phyloP scores from a whole-genome alignment of 805 yeast genomes.

The Candida suzukii region DNA sequence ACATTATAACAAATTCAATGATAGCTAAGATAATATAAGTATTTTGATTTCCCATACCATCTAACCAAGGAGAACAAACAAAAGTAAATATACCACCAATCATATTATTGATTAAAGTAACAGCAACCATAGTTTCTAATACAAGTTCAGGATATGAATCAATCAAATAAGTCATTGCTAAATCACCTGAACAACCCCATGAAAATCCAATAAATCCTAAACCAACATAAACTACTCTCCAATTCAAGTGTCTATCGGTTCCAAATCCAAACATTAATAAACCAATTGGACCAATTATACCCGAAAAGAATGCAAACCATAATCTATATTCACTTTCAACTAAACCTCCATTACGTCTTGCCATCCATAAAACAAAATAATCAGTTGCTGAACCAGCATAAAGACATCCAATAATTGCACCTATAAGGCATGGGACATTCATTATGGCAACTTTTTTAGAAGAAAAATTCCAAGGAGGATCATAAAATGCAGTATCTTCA shows the following conservation, averaged over 20 bases:
- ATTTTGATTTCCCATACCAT: constrained; percentile 45
- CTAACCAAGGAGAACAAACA: constrained; percentile 59
- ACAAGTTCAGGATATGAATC: constrained; percentile 62
- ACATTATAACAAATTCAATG: constrained; percentile 47
- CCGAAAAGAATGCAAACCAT: constrained; percentile 50
- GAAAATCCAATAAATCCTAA: constrained; percentile 60
- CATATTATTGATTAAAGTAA: constrained; percentile 53
- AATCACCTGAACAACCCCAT: constrained; percentile 63
- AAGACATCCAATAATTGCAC: constrained; percentile 58
- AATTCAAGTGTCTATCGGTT: constrained; percentile 40
- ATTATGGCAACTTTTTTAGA: constrained; percentile 62
- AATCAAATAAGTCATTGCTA: constrained; percentile 59
- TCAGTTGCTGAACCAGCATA: constrained; percentile 62
- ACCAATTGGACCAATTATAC: constrained; percentile 53
- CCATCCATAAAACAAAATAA: constrained; percentile 57
- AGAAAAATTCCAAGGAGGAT: constrained; percentile 58
- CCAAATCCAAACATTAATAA: constrained; percentile 62
- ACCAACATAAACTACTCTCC: constrained; percentile 52
- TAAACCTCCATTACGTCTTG: constrained; percentile 50
- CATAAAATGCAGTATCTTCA: constrained; percentile 57
- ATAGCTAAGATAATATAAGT: constrained; percentile 59
- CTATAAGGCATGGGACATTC: constrained; percentile 67
- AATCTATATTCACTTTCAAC: constrained; percentile 61
- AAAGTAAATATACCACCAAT: constrained; percentile 62
- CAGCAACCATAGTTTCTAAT: constrained; percentile 61